Base-by-base conservation (phyloP, 1,139 yeast species). In the Meyerozyma smithsonii region DNA sequence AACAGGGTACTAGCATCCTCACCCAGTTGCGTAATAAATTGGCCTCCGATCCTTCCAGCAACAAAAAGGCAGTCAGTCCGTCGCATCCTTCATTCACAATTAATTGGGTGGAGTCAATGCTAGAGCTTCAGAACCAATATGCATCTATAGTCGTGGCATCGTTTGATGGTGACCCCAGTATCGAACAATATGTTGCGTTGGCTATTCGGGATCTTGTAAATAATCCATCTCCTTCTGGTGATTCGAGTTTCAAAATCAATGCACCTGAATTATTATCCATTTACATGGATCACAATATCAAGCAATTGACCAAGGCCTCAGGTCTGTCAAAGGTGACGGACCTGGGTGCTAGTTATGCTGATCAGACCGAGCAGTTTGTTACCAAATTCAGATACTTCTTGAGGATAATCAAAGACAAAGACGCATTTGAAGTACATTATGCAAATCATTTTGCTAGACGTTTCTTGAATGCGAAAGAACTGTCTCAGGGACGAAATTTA, bases 371-470 rank as follows among this genome's bases (percentile, higher is more conserved):
- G 44, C 70, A 62, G 1, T 65, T 77, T 8, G 62, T 88, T 36
- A 69, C 69, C 36, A 73, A 75, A 34, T 74, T 89, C 0, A 70
- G 84, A 8, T 61, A 69, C 26, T 70, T 92, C 35, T 81, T 89
- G 52, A 68, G 83, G 41, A 81, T 78, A 50, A 72, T 92, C 32
- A 72, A 78, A 40, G 97, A 92, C 51, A 90, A 88, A 30, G 34
- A 30, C 5, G 69, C 87, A 28, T 92, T 92, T 61, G 96, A 88
- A 58, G 81, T 78, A 25, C 82, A 84, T 47, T 92, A 88, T 61
- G 90, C 90, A 50, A 85, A 84, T 41, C 96, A 88, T 62, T 72
- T 92, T 47, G 97, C 97, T 1, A 88, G 87, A 56, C 68, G 98
- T 43, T 69, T 92, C 40, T 81, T 86, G 42, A 79, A 73, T 42